Evolutionary conservation across 768 basidiomycete species (phyloP), one percentile per base, ranked within the genome.

Genomic region (Boletus tomentosulus): DNA sequence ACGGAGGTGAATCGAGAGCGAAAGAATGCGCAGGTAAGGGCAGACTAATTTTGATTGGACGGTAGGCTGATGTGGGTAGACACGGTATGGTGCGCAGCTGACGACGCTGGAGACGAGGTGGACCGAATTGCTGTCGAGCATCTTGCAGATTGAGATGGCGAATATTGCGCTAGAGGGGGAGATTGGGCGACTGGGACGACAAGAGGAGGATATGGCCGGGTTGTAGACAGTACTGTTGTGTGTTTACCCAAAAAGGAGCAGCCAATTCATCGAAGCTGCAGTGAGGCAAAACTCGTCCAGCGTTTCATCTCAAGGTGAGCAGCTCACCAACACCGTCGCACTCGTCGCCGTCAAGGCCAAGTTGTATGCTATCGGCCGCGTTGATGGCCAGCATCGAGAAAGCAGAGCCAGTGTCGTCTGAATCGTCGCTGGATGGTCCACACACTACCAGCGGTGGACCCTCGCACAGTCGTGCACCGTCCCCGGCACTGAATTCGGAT

Each of bases 91-190:
- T 49, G 77, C 81, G 48, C 90, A 94, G 62, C 74, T 98, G 54
- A 88, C 83, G 28, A 74, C 82, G 9, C 73, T 97, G 55, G 94
- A 98, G 71, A 87, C 82, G 35, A 80, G 86, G 57, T 98, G 95
- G 95, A 95, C 92, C 22, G 91, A 94, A 71, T 76, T 98, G 45
- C 86, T 98, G 52, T 93, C 92, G 50, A 87, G 73, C 49, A 88
- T 95, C 43, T 73, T 98, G 54, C 95, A 98, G 72, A 88, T 97
- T 59, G 95, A 97, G 77, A 85, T 98, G 84, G 96, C 94, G 16
- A 95, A 93, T 67, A 79, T 86, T 39, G 92, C 92, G 27, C 70
- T 97, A 68, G 92, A 94, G 61, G 84, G 76, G 6, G 92, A 97
- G 64, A 77, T 97, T 46, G 81, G 78, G 44, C 72, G 77, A 37